Base-by-base conservation (phyloP, 2,329 filamentous ascomycete genomes). In the Leptosphaerulina australis region DNA sequence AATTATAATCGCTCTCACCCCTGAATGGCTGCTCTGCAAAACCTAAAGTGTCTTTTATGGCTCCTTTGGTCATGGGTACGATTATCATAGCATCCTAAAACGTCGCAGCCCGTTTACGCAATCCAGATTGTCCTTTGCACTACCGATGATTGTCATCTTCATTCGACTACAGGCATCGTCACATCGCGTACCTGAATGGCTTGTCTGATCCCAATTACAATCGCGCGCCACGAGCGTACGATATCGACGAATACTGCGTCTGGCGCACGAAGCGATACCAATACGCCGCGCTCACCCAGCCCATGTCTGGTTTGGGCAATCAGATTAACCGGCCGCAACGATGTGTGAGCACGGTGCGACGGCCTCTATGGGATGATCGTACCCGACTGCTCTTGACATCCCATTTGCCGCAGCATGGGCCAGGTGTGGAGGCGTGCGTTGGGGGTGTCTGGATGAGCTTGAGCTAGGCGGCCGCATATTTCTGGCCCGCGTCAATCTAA, bases 11-110 rank as follows among this genome's bases (percentile, higher is more conserved):
- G 63, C 58, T 65, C 48, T 35, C 50, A 53, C 46, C 41, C 50
- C 47, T 70, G 63, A 70, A 66, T 71, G 70, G 70, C 66, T 66
- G 55, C 45, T 56, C 55, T 53, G 58, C 60, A 65, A 67, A 69
- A 67, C 61, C 67, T 67, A 68, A 68, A 59, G 58, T 59, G 62
- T 64, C 60, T 56, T 60, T 60, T 60, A 63, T 68, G 64, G 67
- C 62, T 67, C 62, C 55, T 56, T 51, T 55, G 41, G 57, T 50
- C 53, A 53, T 56, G 66, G 66, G 64, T 62, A 61, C 58, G 50
- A 59, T 59, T 58, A 58, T 64, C 53, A 59, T 63, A n/a, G n/a
- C 63, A 60, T 69, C 64, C 63, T 51, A 58, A 70, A 67, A 55
- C 56, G 69, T 71, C 70, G 66, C 66, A 68, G 68, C 58, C 61